Conservation (phyloP, 2,329 filamentous ascomycete species). For the Botryotinia globosa region DNA sequence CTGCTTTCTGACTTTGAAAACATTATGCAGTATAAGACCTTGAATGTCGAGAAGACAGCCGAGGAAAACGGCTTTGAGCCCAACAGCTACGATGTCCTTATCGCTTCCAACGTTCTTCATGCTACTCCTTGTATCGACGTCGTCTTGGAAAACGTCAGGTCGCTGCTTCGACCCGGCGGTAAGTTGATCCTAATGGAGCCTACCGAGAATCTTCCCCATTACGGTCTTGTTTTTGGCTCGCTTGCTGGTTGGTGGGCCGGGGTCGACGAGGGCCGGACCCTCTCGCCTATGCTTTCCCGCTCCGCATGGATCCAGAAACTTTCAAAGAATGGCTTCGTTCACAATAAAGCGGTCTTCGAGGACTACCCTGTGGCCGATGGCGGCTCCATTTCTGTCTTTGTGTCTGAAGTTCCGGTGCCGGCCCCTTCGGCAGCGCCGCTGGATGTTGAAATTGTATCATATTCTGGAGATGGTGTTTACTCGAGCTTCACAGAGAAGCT, state of each 20-base stretch:
- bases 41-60: conserved; percentile 24
- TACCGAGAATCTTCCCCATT: conserved; percentile 3
- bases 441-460: too few species aligned
- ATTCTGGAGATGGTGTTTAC: too few species aligned
- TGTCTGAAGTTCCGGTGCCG: too few species aligned
- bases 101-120: conserved; percentile 31
- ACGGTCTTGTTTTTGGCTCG: conserved; percentile 14
- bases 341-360: too few species aligned
- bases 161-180: conserved; percentile 37
- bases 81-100: conserved; percentile 29
- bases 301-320: background rate
- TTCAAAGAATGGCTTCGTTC: background rate
- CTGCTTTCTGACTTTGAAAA: background rate
- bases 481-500: too few species aligned
- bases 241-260: conserved; percentile 24
- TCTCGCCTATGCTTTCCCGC: background rate
- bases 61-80: conserved; percentile 21
- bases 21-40: conserved; percentile 17
- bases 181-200: conserved; percentile 35
- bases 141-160: conserved; percentile 32
- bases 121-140: conserved; percentile 28
- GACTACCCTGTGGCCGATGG: too few species aligned
- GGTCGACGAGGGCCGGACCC: background rate
- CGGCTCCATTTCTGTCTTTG: too few species aligned
- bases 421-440: too few species aligned